Base-by-base conservation (phyloP, 805 yeast genomes). In the Komagataella pastoris region DNA sequence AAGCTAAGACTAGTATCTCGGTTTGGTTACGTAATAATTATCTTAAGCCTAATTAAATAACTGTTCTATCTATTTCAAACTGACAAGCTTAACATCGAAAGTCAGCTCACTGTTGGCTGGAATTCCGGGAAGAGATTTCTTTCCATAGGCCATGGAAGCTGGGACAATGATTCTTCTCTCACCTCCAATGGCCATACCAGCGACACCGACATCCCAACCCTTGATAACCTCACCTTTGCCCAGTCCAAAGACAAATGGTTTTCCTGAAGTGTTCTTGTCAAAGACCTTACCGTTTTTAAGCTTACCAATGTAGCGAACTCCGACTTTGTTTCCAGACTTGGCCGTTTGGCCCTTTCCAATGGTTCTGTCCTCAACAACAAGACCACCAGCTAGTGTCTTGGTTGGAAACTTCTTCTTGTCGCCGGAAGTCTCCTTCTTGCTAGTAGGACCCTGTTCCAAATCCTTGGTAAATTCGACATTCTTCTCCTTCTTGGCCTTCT, bases 161-260 rank as follows among this genome's bases (percentile, higher is more conserved):
- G 99, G 99, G 59, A 93, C 88, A 55, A 88, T 79, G 59, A 93
- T 88, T 75, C 98, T 83, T 79, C 99, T 90, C 79, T 93, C 99
- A 66, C 98, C 98, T 64, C 97, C 97, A 65, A 88, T 95, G 53
- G 95, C 82, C 97, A 93, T 90, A 67, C 98, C 98, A 54, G 91
- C 89, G 62, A 93, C 93, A 77, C 99, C 99, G 64, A 91, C 79
- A 67, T 93, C 99, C 88, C 96, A 93, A 58, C 98, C 99, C 71
- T 88, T 88, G 76, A 93, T 93, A 60, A 95, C 97, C 73, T 93
- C 99, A 66, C 98, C 99, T 69, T 85, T 86, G 63, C 99, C 99
- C 61, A 93, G 79, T 56, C 79, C 80, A 72, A 93, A 93, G 57
- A 72, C 71, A 70, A 93, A 93, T 64, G 99, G 99, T 76, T 88